phyloP scores from a whole-genome alignment of 2,329 filamentous ascomycete genomes.

The Fusarium circinatum region DNA sequence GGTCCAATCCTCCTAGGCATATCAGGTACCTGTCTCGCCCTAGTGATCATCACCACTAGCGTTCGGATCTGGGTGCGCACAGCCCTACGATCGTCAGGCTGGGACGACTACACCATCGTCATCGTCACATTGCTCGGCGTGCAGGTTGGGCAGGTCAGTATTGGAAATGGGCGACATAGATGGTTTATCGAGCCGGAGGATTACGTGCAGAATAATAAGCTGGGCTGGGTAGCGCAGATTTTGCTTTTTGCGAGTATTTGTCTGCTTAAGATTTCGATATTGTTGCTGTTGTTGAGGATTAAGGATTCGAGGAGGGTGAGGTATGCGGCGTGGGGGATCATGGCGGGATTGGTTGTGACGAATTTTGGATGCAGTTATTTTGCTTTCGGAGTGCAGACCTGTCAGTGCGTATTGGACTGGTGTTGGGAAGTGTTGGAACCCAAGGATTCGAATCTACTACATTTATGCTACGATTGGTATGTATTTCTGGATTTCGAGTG shows the following conservation, averaged over 20 bases:
- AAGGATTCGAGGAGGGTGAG: slow-evolving; percentile 49
- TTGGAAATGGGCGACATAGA: slow-evolving; percentile 54
- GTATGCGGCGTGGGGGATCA: slow-evolving; percentile 47
- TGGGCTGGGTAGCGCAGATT: slow-evolving; percentile 54
- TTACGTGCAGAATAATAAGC: slow-evolving; percentile 50
- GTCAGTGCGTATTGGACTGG: slow-evolving; percentile 47
- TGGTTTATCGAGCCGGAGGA: slow-evolving; percentile 47
- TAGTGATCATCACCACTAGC: slow-evolving; percentile 47
- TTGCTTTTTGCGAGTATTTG: slow-evolving; percentile 53
- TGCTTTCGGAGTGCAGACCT: slow-evolving; percentile 48
- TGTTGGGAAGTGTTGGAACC: slow-evolving; percentile 46
- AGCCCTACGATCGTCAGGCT: slow-evolving; percentile 44
- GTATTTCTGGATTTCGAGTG: not conserved
- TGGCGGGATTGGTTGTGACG: slow-evolving; percentile 46
- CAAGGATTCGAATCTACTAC: slow-evolving; percentile 47
- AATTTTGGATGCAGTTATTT: slow-evolving; percentile 47
- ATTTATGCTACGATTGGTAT: slow-evolving; percentile 48
- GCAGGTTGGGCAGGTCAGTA: slow-evolving; percentile 47
- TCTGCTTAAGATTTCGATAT: slow-evolving; percentile 55
- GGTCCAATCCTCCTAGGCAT: slow-evolving; percentile 47
- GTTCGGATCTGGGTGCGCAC: slow-evolving; percentile 48
- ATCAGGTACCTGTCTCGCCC: slow-evolving; percentile 46
- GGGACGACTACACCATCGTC: slow-evolving; percentile 53
- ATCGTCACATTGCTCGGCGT: slow-evolving; percentile 45
- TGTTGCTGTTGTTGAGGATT: slow-evolving; percentile 54